Base-by-base conservation (phyloP, 352 stramenopile species). In the Lagenidium giganteum region DNA sequence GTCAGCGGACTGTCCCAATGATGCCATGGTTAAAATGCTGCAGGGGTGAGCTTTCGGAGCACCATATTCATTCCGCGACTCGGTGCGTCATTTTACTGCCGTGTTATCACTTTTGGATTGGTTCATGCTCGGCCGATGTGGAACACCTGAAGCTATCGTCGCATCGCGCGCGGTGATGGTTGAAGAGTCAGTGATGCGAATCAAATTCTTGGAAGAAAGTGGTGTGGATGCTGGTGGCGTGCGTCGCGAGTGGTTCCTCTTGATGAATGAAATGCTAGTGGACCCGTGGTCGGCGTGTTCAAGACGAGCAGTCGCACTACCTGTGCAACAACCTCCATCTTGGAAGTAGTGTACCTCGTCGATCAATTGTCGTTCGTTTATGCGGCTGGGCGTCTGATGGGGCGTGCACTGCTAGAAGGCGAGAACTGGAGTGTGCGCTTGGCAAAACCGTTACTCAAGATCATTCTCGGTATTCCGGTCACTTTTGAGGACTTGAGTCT, bases 401-500 rank as follows among this genome's bases (percentile, higher is more conserved):
- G 77, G 2, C 67, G 73, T 2, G 68, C 62, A 2, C 42, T 87
- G 22, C 50, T 89, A 2, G 95, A 98, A 67, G 80, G 91, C 32
- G 81, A 96, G 23, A 64, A 98, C 8, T 88, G 97, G 25, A 67
- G 80, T 21, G 93, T 95, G 29, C 95, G 98, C 52, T 80, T 99
- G 32, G 77, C 94, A 6, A 64, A 93, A 8, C 89, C 96, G 34
- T 64, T 99, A 41, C 96, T 98, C 61, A 99, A 99, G 67, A 84
- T 98, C 49, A 86, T 99, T n/a, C 68, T 98, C 7, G 95, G 88
- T 33, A 93, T 93, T 46, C 95, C 96, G 2, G 75, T 98, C 14
- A 91, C 77, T 1, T 95, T 98, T 40, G 70, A 75, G 16, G 95
- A 99, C 72, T 98, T 27, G 84, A 97, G 63, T 71, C 65, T 30